These are phyloP conservation scores for Aspergillus pseudoterreus DNA, from an alignment of 2,329 filamentous ascomycete species.

Conservation along the genomic window DNA sequence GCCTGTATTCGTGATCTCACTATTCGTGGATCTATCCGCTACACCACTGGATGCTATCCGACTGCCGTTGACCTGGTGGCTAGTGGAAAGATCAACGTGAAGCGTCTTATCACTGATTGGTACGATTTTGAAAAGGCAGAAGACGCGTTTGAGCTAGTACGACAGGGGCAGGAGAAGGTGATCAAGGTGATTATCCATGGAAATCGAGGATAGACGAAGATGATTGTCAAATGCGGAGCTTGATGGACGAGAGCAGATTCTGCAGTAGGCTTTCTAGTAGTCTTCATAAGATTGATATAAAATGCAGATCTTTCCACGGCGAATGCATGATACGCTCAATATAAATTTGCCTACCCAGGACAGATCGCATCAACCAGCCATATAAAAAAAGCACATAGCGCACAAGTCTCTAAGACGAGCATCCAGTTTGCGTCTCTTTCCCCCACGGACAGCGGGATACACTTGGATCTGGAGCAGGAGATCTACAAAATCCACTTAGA, in stretches of 20 bases:
- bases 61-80: constrained; percentile 49
- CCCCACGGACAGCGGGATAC: too few relatives aligned
- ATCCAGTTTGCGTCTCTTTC: too few relatives aligned
- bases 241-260: background rate
- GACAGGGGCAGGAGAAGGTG: constrained; percentile 34
- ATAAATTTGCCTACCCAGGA: too few relatives aligned
- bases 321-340: too few relatives aligned
- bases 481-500: too few relatives aligned
- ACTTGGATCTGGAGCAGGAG: too few relatives aligned
- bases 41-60: constrained; percentile 49
- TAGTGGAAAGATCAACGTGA: constrained; percentile 41
- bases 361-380: too few relatives aligned
- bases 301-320: too few relatives aligned
- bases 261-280: too few relatives aligned
- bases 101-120: constrained; percentile 38
- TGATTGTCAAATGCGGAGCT: background rate
- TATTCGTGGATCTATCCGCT: constrained; percentile 52
- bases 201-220: background rate
- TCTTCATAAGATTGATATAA: background rate
- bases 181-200: constrained; percentile 42
- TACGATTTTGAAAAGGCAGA: constrained; percentile 47
- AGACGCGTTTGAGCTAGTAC: constrained; percentile 47
- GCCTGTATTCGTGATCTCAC: constrained; percentile 48
- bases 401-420: too few relatives aligned
- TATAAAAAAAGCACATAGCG: too few relatives aligned